Evolutionary conservation across 805 yeast species (phyloP).

Genomic region (Suhomyces sp.): DNA sequence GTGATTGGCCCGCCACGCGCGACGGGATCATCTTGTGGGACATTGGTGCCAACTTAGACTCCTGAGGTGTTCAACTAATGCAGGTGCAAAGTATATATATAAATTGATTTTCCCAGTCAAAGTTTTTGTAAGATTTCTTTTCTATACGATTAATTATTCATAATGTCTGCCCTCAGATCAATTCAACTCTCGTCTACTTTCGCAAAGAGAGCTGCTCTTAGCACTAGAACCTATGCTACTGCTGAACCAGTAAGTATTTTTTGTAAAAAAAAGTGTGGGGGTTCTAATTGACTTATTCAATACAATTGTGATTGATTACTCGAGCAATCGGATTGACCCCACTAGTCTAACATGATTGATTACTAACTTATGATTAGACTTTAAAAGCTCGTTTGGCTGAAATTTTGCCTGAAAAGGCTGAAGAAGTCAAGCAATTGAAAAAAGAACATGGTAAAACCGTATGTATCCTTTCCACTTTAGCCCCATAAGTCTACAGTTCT

Average conservation of each 20-base stretch:
- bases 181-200: constrained; percentile 33
- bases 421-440: constrained; percentile 86
- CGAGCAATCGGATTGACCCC: neutral
- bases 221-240: constrained; percentile 31
- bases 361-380: constrained; percentile 43
- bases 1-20: constrained; percentile 6
- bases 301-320: neutral
- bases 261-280: neutral
- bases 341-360: neutral
- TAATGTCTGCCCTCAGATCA: constrained; percentile 36
- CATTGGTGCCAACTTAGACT: neutral
- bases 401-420: constrained; percentile 86
- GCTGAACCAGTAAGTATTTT: constrained; percentile 32
- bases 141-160: constrained; percentile 9
- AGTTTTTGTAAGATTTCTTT: constrained; percentile 10
- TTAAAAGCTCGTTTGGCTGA: constrained; percentile 94
- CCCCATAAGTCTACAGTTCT: neutral
- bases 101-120: constrained; percentile 8
- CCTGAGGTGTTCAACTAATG: neutral
- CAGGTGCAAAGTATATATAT: constrained; percentile 9
- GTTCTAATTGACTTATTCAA: neutral
- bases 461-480: constrained; percentile 24
- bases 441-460: constrained; percentile 84
- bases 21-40: constrained; percentile 8
- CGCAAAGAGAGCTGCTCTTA: constrained; percentile 22